phyloP scores from a whole-genome alignment of 257 asterid species.

The Ophiorrhiza pumila region DNA sequence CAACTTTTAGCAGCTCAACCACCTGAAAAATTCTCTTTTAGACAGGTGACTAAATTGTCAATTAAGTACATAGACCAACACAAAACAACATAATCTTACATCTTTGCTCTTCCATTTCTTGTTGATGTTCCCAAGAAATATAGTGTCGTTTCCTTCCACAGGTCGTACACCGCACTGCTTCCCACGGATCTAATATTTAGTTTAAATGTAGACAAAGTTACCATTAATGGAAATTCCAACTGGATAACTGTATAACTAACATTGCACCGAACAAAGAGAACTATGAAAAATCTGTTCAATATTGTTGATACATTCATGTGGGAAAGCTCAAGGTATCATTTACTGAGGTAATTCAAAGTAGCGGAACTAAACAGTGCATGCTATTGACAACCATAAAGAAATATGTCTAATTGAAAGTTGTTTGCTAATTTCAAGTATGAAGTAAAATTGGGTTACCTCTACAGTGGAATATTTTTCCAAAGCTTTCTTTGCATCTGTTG shows the following conservation, averaged over 20 bases:
- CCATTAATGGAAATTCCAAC: neutral
- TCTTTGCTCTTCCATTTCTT: conserved; percentile 63
- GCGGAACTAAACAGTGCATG: neutral
- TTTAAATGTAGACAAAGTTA: conserved; percentile 23
- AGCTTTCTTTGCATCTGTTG: conserved; percentile 67
- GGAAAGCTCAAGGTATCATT: neutral
- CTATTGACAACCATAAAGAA: neutral
- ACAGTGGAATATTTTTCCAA: conserved; percentile 45
- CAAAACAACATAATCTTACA: conserved; percentile 44
- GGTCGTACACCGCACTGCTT: conserved; percentile 46
- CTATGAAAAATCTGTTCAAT: neutral
- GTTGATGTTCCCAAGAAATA: conserved; percentile 70
- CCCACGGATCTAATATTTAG: conserved; percentile 56
- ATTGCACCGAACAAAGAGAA: conserved; percentile 6
- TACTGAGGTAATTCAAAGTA: neutral
- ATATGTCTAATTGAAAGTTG: neutral
- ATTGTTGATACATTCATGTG: neutral
- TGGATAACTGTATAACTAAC: conserved; percentile 10
- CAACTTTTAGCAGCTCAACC: conserved; percentile 39
- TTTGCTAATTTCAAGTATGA: conserved; percentile 1
- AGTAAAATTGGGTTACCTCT: conserved; percentile 45
- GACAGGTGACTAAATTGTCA: conserved; percentile 20
- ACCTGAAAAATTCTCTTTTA: conserved; percentile 41
- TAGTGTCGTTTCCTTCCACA: conserved; percentile 64
- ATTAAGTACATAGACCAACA: conserved; percentile 13